Percentiles rank a stretch among this genome's conserved stretches.
These are phyloP conservation scores for Dactylellina haptotyla DNA, from an alignment of 2,329 filamentous ascomycete species.

Conservation along the genomic window DNA sequence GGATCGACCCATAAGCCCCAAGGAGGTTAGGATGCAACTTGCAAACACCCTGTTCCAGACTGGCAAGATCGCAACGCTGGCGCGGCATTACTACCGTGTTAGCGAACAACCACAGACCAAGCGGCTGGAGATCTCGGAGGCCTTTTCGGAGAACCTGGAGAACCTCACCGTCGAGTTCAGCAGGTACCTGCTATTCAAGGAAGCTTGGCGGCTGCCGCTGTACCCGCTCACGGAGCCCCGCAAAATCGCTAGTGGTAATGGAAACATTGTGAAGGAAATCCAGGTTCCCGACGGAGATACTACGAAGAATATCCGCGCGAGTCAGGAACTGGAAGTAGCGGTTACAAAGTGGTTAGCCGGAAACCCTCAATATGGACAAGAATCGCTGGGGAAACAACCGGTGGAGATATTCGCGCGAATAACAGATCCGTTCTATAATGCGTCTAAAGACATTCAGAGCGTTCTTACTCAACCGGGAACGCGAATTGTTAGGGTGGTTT, in stretches of 20 bases:
- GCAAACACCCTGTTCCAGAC: slow-evolving; percentile 83
- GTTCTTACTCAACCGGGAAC: slow-evolving; percentile 56
- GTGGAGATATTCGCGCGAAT: slow-evolving; percentile 34
- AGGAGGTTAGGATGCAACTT: slow-evolving; percentile 63
- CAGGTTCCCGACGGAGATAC: slow-evolving; percentile 59
- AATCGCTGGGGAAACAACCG: slow-evolving; percentile 10
- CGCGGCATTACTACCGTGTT: slow-evolving; percentile 56
- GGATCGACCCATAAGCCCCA: background rate
- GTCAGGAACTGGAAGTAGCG: slow-evolving; percentile 74
- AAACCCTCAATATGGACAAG: slow-evolving; percentile 55
- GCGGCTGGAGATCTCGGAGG: background rate
- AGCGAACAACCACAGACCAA: background rate
- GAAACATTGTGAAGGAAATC: slow-evolving; percentile 79
- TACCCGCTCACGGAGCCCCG: slow-evolving; percentile 73
- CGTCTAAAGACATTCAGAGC: background rate
- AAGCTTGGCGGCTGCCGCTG: slow-evolving; percentile 64
- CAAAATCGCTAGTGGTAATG: slow-evolving; percentile 73
- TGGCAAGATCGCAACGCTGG: slow-evolving; percentile 70
- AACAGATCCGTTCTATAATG: background rate
- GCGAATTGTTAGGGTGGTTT: slow-evolving; percentile 57
- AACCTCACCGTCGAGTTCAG: slow-evolving; percentile 11
- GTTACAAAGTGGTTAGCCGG: slow-evolving; percentile 70
- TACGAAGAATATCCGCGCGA: slow-evolving; percentile 72
- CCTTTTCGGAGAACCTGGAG: background rate
- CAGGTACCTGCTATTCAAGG: slow-evolving; percentile 7